Conservation (phyloP, 257 asterid genomes). For the Solanum tacnaense region DNA sequence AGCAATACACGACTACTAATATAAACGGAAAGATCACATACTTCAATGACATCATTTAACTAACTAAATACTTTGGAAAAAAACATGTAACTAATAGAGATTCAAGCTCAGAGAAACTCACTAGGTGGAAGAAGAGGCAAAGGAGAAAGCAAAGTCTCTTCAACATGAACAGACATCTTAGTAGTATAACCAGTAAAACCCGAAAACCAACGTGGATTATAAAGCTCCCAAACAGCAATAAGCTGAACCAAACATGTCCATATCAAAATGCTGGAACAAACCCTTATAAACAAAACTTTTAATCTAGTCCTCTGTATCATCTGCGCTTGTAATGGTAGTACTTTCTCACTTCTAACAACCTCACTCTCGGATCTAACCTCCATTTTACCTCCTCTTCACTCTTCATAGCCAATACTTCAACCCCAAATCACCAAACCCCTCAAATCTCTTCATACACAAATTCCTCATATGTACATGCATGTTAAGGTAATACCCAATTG, state of each 20-base stretch:
- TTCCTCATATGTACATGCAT: background rate
- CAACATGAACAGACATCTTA: constrained; percentile 31
- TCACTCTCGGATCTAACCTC: constrained; percentile 34
- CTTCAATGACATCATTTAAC: background rate
- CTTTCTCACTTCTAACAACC: constrained; percentile 33
- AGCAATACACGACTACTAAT: background rate
- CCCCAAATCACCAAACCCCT: constrained; percentile 8
- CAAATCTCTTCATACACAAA: background rate
- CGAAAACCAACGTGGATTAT: constrained; percentile 57
- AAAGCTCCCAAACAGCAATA: constrained; percentile 64
- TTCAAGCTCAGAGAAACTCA: constrained; percentile 31
- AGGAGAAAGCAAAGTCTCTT: constrained; percentile 32
- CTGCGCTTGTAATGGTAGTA: constrained; percentile 41
- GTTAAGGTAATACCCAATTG: background rate
- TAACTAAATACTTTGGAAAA: background rate
- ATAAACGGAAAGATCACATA: background rate
- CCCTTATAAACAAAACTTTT: constrained; percentile 82
- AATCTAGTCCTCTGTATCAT: constrained; percentile 60
- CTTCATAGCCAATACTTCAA: constrained; percentile 43
- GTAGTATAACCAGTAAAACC: constrained; percentile 31
- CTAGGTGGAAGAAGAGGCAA: constrained; percentile 37
- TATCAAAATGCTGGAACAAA: constrained; percentile 77
- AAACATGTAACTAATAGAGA: background rate
- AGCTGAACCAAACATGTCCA: constrained; percentile 96
- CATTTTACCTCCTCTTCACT: constrained; percentile 20